Evolutionary conservation across 768 basidiomycete species (phyloP).

Genomic region (Phlegmacium glaucopus): DNA sequence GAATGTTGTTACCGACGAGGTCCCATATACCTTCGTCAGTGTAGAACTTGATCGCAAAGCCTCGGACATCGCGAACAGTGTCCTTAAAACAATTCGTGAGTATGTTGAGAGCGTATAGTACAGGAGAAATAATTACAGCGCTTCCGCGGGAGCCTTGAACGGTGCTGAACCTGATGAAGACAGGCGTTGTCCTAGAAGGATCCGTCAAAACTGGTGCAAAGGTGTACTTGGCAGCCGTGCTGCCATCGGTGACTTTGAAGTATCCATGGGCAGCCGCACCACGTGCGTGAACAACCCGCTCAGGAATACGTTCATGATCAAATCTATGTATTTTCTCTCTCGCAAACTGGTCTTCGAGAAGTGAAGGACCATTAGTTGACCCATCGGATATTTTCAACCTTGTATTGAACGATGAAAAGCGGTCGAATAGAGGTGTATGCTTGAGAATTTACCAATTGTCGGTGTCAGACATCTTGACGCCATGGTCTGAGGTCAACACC

Average conservation of each 20-base stretch:
- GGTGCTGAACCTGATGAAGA: slow-evolving; percentile 83
- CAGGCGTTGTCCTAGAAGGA: slow-evolving; percentile 65
- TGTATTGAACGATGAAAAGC: neutral
- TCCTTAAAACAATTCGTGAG: slow-evolving; percentile 33
- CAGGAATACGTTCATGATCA: slow-evolving; percentile 88
- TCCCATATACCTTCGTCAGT: slow-evolving; percentile 88
- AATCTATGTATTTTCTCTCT: slow-evolving; percentile 78
- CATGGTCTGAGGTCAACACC: slow-evolving; percentile 58
- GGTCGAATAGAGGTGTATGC: neutral
- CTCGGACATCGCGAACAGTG: slow-evolving; percentile 81
- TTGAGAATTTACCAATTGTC: slow-evolving; percentile 55
- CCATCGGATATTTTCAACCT: slow-evolving; percentile 57
- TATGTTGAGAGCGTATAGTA: neutral
- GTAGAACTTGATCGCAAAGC: slow-evolving; percentile 83
- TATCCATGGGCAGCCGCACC: slow-evolving; percentile 80
- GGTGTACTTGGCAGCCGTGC: slow-evolving; percentile 71
- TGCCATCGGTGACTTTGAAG: slow-evolving; percentile 70
- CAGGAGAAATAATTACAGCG: slow-evolving; percentile 47
- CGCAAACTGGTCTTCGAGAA: slow-evolving; percentile 76
- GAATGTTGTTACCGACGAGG: slow-evolving; percentile 80
- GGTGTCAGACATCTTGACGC: slow-evolving; percentile 54
- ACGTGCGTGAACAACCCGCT: slow-evolving; percentile 72
- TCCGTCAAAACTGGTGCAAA: slow-evolving; percentile 71
- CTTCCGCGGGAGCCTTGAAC: slow-evolving; percentile 82
- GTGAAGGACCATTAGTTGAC: slow-evolving; percentile 55